Evolutionary conservation across 2,329 filamentous ascomycete species (phyloP).

Genomic region (Aspergillus versicolor): DNA sequence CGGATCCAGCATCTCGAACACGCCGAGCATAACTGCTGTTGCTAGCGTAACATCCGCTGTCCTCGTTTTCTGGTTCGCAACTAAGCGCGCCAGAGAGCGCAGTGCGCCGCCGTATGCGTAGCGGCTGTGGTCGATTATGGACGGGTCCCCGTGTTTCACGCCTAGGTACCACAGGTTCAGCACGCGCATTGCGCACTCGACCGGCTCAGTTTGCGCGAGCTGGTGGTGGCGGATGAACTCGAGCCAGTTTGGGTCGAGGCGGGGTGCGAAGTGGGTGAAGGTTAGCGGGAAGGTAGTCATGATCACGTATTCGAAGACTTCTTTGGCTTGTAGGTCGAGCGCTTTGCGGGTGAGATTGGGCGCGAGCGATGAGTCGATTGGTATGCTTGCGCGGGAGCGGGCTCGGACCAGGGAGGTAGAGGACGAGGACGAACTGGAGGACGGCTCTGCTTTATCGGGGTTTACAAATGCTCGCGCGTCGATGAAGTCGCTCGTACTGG

Average conservation of each 20-base stretch:
- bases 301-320: slow-evolving; percentile 20
- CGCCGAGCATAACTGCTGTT: slow-evolving; percentile 18
- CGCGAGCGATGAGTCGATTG: slow-evolving; percentile 13
- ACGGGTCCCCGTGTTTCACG: slow-evolving; percentile 11
- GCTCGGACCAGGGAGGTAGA: not conserved
- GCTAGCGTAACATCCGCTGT: slow-evolving; percentile 18
- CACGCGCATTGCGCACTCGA: slow-evolving; percentile 15
- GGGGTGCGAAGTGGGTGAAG: slow-evolving; percentile 16
- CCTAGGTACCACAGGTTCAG: slow-evolving; percentile 19
- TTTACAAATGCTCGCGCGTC: not conserved
- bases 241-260: slow-evolving; percentile 20
- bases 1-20: slow-evolving; percentile 21
- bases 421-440: not conserved
- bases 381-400: too few species aligned
- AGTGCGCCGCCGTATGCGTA: slow-evolving; percentile 20
- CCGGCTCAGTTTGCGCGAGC: slow-evolving; percentile 1
- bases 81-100: slow-evolving; percentile 8
- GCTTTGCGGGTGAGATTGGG: slow-evolving; percentile 14
- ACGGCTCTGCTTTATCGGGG: not conserved
- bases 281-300: slow-evolving; percentile 15
- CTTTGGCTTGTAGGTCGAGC: slow-evolving; percentile 14
- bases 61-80: slow-evolving; percentile 12
- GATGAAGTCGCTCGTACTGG: slow-evolving; percentile 1
- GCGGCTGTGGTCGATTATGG: slow-evolving; percentile 16
- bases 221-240: slow-evolving; percentile 18